Percentiles rank a stretch among this genome's conserved stretches.
Conservation (phyloP, 2,329 filamentous ascomycete species). For the Diaporthe sp. region DNA sequence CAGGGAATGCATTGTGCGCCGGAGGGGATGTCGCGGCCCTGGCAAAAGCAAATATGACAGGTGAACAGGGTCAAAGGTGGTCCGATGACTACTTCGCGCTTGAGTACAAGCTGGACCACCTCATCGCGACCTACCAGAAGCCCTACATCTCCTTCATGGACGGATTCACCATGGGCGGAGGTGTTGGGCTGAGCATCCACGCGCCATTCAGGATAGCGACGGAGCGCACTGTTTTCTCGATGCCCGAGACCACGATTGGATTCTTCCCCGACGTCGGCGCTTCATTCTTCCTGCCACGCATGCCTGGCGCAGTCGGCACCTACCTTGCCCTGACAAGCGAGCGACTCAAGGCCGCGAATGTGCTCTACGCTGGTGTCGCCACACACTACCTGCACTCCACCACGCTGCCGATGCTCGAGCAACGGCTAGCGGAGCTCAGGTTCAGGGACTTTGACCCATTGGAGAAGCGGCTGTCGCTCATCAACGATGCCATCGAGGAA, state of each 20-base stretch:
- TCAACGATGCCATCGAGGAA: conserved; percentile 92
- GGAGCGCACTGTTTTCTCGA: conserved; percentile 94
- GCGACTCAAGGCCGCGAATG: conserved; percentile 83
- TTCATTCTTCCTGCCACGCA: conserved; percentile 92
- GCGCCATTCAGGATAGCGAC: conserved; percentile 97
- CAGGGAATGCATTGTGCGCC: conserved; percentile 90
- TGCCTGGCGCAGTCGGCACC: conserved; percentile 88
- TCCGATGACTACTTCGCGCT: conserved; percentile 90
- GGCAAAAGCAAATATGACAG: conserved; percentile 78
- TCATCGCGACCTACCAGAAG: conserved; percentile 93
- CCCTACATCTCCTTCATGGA: conserved; percentile 97
- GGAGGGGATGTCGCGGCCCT: conserved; percentile 91
- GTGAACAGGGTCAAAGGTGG: conserved; percentile 76
- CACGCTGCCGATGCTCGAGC: conserved; percentile 82
- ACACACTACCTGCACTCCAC: conserved; percentile 98
- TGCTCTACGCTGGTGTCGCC: conserved; percentile 90
- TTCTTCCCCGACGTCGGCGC: conserved; percentile 99
- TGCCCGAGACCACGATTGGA: conserved; percentile 98
- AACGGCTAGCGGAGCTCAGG: conserved; percentile 86
- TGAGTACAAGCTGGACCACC: conserved; percentile 96
- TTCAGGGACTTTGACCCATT: conserved; percentile 83
- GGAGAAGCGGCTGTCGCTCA: conserved; percentile 73
- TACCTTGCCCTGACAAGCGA: conserved; percentile 95
- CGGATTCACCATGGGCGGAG: conserved; percentile 98
- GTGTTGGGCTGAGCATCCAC: conserved; percentile 93